Base-by-base conservation (phyloP, 345 rosid genomes). In the Acer negundo region DNA sequence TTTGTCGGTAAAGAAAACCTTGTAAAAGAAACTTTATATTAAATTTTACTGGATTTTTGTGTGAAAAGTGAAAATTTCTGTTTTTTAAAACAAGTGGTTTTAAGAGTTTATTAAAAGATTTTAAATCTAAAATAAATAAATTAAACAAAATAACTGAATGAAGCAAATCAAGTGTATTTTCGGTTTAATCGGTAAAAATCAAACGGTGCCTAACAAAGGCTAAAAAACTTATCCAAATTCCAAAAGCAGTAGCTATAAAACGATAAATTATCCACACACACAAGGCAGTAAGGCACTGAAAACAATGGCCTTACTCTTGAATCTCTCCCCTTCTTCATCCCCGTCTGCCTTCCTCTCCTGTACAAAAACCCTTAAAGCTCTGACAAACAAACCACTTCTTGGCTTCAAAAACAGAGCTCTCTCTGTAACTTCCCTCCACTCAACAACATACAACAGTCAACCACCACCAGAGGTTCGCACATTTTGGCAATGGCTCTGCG, bases 401-500 rank as follows among this genome's bases (percentile, higher is more conserved):
- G 74, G 58, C 81, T 73, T 80, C 38, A 82, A 70, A 47, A 78
- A 38, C 42, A 81, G 63, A 81, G 70, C 84, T 23, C 80, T 85
- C 22, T 61, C 81, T 35, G 66, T 82, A 10, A 42, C 76, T 56
- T 61, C 85, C 69, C 77, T 83, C 80, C 69, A 71, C 67, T 79
- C 81, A 46, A 35, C 70, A 24, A 75, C 77, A 10, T 53, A 24
- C 73, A 76, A 79, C 22, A 63, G 61, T 56, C 80, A 82, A 2
- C 69, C 75, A 10, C 79, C 88, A 16, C 80, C 82, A 31, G 76
- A 86, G 31, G 78, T 93, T 67, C 80, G 83, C 17, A 87, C 80
- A n/a, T 95, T 92, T 88, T 95, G 98, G 98, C 80, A 90, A 51
- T 95, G 99, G 99, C 92, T 95, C 72, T 73, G 53, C 28, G 89